Percentiles rank a stretch among this genome's conserved stretches.
phyloP scores from a whole-genome alignment of 768 basidiomycete species.

The Naematelia aurantialba region DNA sequence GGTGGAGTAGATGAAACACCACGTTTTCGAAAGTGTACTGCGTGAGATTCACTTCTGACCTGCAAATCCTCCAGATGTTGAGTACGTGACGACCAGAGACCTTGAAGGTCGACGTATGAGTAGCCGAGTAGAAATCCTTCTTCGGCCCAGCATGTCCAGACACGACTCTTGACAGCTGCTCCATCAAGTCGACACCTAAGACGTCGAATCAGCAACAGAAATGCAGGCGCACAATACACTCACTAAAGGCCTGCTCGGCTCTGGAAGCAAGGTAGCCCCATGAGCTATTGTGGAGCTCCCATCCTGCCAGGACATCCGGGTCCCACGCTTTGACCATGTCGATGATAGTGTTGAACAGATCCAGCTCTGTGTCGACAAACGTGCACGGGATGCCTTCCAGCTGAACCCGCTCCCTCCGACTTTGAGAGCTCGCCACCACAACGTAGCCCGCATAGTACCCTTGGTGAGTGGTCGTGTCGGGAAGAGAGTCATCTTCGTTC shows the following conservation, averaged over 20 bases:
- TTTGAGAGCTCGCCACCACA: conserved; percentile 30
- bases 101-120: conserved; percentile 75
- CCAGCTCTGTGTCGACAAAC: conserved; percentile 65
- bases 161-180: conserved; percentile 73
- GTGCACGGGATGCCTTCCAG: conserved; percentile 52
- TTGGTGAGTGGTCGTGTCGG: conserved; percentile 30
- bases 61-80: conserved; percentile 89
- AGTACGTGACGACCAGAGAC: conserved; percentile 84
- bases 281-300: conserved; percentile 80
- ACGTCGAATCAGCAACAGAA: conserved; percentile 15
- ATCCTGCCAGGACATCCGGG: conserved; percentile 87
- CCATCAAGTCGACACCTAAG: conserved; percentile 67
- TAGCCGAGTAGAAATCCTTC: conserved; percentile 61
- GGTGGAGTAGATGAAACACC: conserved; percentile 70
- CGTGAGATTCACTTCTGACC: conserved; percentile 70
- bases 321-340: conserved; percentile 73
- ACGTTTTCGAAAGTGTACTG: conserved; percentile 88
- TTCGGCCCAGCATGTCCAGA: conserved; percentile 39
- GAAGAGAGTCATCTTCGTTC: conserved; percentile 50
- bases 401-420: conserved; percentile 25
- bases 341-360: conserved; percentile 70
- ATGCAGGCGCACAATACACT: conserved; percentile 23
- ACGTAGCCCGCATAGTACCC: conserved; percentile 48
- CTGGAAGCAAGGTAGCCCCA: conserved; percentile 88
- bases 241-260: conserved; percentile 52